These are phyloP conservation scores for Neoscytalidium dimidiatum DNA, from an alignment of 2,329 filamentous ascomycete genomes.

Conservation along the genomic window DNA sequence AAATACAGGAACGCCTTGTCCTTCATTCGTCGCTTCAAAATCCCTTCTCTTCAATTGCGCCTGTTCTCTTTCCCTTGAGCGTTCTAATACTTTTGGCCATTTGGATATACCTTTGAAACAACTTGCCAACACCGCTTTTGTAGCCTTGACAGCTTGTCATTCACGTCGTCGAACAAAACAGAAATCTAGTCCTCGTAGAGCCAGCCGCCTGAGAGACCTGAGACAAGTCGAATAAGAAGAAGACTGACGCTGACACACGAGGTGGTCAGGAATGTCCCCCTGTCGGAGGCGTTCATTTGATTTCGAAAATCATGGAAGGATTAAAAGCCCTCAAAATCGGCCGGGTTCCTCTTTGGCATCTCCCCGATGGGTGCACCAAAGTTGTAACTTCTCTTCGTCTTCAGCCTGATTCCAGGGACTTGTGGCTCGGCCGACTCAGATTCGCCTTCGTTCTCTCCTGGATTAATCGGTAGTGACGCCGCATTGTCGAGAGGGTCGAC, in stretches of 20 bases:
- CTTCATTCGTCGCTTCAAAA: not conserved
- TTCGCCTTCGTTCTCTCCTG: conserved; percentile 21
- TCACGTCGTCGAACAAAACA: not conserved
- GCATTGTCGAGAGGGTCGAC: conserved; percentile 26
- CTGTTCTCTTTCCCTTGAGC: not conserved
- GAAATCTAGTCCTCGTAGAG: not conserved
- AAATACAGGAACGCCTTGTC: not conserved
- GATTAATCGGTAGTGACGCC: conserved; percentile 24
- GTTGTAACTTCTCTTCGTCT: conserved; percentile 35
- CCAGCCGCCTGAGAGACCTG: conserved; percentile 12
- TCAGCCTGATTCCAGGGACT: conserved; percentile 37
- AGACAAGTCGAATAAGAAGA: not conserved
- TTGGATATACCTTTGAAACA: not conserved
- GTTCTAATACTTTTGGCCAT: not conserved
- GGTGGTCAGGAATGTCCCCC: not conserved
- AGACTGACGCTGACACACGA: conserved; percentile 9
- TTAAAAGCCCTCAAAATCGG: conserved; percentile 18
- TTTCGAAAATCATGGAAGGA: not conserved
- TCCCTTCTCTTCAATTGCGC: conserved; percentile 4
- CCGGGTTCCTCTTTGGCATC: conserved; percentile 15
- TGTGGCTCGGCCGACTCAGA: not conserved
- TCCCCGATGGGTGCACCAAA: conserved; percentile 36
- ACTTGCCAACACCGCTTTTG: conserved; percentile 6
- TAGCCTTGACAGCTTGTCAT: conserved; percentile 1
- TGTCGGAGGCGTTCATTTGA: not conserved